phyloP scores from a whole-genome alignment of 441 rosid species.

The Lepidium campestre region DNA sequence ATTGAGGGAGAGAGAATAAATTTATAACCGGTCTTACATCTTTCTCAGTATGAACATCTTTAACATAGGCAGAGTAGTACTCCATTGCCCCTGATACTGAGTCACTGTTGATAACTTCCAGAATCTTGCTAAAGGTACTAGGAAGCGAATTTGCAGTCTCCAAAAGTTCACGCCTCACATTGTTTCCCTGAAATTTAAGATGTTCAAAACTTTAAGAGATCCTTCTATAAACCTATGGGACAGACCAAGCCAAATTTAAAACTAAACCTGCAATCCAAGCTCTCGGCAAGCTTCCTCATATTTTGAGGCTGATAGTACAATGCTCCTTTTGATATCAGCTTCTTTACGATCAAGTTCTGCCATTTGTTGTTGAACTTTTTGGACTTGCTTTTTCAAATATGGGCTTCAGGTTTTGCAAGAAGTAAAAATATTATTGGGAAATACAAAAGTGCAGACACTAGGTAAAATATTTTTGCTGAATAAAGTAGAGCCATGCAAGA shows the following conservation, averaged over 20 bases:
- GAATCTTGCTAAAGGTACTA: conserved; percentile 60
- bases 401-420: conserved; percentile 48
- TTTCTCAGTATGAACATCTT: conserved; percentile 79
- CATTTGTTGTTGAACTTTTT: conserved; percentile 88
- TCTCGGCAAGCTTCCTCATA: conserved; percentile 93
- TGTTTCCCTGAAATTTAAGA: conserved; percentile 61
- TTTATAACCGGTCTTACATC: conserved; percentile 51
- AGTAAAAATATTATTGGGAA: conserved; percentile 4
- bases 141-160: conserved; percentile 94
- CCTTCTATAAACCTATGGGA: conserved; percentile 5
- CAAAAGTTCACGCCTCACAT: conserved; percentile 84
- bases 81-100: conserved; percentile 65
- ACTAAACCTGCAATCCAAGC: conserved; percentile 85
- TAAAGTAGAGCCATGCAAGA: conserved; percentile 8
- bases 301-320: conserved; percentile 74
- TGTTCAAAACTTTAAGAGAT: background rate
- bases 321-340: conserved; percentile 84
- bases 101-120: conserved; percentile 72
- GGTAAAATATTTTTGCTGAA: background rate
- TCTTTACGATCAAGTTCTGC: conserved; percentile 92
- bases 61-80: conserved; percentile 75
- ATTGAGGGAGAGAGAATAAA: background rate
- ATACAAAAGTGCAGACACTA: background rate
- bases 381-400: conserved; percentile 91
- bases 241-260: conserved; percentile 10